These are phyloP conservation scores for Fusarium sterilihyphosum DNA, from an alignment of 2,329 filamentous ascomycete genomes.

Conservation along the genomic window DNA sequence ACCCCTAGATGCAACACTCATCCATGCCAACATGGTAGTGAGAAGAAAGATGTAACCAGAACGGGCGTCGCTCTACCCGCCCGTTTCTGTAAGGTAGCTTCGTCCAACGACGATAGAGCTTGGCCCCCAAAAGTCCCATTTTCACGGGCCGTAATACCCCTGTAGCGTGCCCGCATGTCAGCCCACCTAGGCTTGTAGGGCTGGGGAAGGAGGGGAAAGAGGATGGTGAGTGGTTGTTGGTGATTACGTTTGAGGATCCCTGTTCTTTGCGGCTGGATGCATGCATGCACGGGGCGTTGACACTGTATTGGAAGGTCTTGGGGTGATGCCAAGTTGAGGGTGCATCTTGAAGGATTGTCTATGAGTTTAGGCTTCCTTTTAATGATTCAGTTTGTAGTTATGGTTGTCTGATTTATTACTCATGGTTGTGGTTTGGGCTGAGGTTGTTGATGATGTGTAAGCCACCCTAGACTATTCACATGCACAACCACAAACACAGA, in stretches of 20 bases:
- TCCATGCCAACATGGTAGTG: not conserved
- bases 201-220: conserved; percentile 6
- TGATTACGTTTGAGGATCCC: conserved; percentile 6
- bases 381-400: not conserved
- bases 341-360: not conserved
- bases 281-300: conserved; percentile 5
- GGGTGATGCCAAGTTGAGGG: not conserved
- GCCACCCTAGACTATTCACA: not conserved
- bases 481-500: not conserved
- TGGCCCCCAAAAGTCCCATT: conserved; percentile 18
- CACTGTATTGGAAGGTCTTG: conserved; percentile 5
- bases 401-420: rapidly evolving
- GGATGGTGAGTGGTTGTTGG: not conserved
- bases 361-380: not conserved
- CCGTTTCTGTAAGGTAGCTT: not conserved
- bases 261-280: conserved; percentile 19
- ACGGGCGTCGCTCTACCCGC: not conserved
- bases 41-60: conserved; percentile 6
- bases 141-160: not conserved
- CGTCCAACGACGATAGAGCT: conserved; percentile 5
- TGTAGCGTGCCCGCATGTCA: conserved; percentile 15
- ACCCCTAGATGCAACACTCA: not conserved
- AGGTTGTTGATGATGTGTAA: not conserved
- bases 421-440: not conserved
- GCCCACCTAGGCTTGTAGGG: conserved; percentile 26